Evolutionary conservation across 164 flowering plant species (phyloP), one percentile per base, ranked within the genome.

Genomic region (Vitis amurensis): DNA sequence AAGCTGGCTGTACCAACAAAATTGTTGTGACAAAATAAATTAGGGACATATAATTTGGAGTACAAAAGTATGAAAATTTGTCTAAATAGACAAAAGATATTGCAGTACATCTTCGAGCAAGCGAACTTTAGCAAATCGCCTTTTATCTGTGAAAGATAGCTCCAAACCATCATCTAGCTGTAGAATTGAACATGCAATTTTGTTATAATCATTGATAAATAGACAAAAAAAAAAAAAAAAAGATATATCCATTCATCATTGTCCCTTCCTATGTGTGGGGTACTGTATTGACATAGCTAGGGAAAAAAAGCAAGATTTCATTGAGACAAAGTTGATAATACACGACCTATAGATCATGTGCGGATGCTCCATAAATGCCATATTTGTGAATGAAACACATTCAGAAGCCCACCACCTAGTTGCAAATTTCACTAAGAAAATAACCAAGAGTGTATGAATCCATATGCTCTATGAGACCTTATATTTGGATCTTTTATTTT

Each of bases 121-220:
- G 74, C 96, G 96, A 63, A 95, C 99, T 93, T 74, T 91, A 12
- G 99, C 99, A 80, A 95, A 93, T 37, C 97, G 87, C 86, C 99
- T 90, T 80, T 93, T 93, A 77, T 95, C 99, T 50, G 98, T 95
- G 83, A 95, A 95, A 66, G 97, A 91, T n/a, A 95, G 68, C 85
- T 92, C 99, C 78, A 91, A 56, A 61, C 98, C 99, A 87, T 91
- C 93, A 79, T 89, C 93, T 65, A 95, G 86, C 97, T 95, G 88
- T 82, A 84, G 2, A 76, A 53, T 59, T 6, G 30, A 37, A 75
- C 11, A 16, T 19, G 50, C 8, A 50, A 16, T 12, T 59, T 68
- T 10, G 11, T 49, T 17, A 59, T 11, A 67, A 11, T 66, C 2
- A 13, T 23, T 30, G 30, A 50, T 9, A 8, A 65, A 13, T 10